Evolutionary conservation across 2,329 filamentous ascomycete species (phyloP), one percentile per base, ranked within the genome.

Genomic region (Sporothrix humicola): DNA sequence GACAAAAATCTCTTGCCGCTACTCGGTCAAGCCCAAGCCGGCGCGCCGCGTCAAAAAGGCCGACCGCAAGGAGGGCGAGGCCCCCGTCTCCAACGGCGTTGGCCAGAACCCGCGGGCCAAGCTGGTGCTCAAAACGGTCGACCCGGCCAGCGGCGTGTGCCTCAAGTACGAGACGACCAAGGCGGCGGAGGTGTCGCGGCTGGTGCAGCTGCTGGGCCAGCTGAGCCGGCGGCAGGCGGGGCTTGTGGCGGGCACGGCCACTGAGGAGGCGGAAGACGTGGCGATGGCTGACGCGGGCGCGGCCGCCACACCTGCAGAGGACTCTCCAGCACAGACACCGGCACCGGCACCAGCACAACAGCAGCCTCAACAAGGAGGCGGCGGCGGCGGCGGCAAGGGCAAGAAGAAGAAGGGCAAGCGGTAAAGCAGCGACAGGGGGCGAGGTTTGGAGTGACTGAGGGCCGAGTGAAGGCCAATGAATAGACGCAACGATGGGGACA

Each of bases 91-190:
- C 74, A 73, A 80, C 69, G 76, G 81, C 13, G 52, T 23, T 7
- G 71, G 66, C 58, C 73, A 75, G 44, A 86, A 87, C 72, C 84
- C 88, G 2, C 87, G 87, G 76, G 94, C 92, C 76, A 89, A 87
- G 72, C 90, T 99, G 70, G 91, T 90, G 3, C 84, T 99, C 75
- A 98, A 97, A 85, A 96, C 96, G 4, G 98, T 91, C 84, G 93
- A 98, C 81, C 92, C 96, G 0, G 85, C 85, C 58, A 92, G 91
- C 72, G 96, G 96, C 79, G 91, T 91, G 73, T 91, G 91, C 75
- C 87, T 99, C 76, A 97, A 98, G 84, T 98, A 98, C 86, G 88
- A 89, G 80, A 99, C 96, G 50, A 92, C 91, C 80, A 97, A 97
- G 83, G 93, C 92, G 23, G 93, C 93, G 23, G 95, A 98, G 83